These are phyloP conservation scores for Phylloporus arenicola DNA, from an alignment of 768 basidiomycete species.

Conservation along the genomic window DNA sequence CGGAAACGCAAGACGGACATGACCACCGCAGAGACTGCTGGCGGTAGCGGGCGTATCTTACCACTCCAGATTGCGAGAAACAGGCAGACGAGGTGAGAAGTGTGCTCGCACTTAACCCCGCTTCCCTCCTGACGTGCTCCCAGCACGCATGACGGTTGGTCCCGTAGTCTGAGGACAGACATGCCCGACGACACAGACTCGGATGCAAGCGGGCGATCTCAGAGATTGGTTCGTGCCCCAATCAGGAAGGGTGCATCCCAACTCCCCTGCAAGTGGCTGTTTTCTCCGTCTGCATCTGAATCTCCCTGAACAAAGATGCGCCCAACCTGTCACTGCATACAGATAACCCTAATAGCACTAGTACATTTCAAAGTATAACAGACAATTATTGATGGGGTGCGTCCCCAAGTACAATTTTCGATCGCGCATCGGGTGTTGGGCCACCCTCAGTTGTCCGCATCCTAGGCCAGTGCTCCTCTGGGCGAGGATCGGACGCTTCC, in stretches of 20 bases:
- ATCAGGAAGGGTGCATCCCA: background rate
- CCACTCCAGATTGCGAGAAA: slow-evolving; percentile 21
- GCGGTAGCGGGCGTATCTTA: background rate
- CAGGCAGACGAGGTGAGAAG: slow-evolving; percentile 13
- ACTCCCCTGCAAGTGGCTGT: slow-evolving; percentile 16
- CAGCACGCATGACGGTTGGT: slow-evolving; percentile 11
- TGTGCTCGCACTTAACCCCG: background rate
- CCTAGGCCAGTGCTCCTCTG: no score
- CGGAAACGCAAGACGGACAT: background rate
- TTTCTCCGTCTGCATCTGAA: slow-evolving; percentile 2
- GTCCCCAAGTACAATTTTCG: background rate
- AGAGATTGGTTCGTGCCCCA: slow-evolving; percentile 3
- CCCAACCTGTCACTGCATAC: background rate
- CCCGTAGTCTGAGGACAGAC: slow-evolving; percentile 3
- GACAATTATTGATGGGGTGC: background rate
- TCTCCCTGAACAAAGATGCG: slow-evolving; percentile 1
- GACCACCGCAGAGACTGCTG: background rate
- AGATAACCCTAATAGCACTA: background rate
- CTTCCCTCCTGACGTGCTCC: background rate
- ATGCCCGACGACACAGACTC: slow-evolving; percentile 16
- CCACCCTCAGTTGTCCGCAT: background rate
- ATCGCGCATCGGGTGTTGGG: no score
- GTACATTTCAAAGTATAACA: background rate
- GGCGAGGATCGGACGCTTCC: no score
- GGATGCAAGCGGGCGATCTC: slow-evolving; percentile 8